phyloP scores from a whole-genome alignment of 1,139 yeast species.

The Diutina sp. region DNA sequence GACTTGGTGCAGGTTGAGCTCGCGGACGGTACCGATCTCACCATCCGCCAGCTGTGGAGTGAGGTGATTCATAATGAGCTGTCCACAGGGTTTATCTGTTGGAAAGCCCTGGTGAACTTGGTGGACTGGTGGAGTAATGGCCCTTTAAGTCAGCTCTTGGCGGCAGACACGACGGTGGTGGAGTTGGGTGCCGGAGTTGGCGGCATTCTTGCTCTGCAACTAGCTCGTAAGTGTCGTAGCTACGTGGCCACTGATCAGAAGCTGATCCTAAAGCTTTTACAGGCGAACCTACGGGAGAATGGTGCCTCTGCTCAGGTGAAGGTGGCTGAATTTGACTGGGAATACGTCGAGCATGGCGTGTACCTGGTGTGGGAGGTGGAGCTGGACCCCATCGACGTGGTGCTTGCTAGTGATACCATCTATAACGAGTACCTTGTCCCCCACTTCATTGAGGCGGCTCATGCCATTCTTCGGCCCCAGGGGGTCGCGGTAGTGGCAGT shows the following conservation, averaged over 20 bases:
- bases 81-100: constrained; percentile 57
- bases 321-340: constrained; percentile 57
- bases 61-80: constrained; percentile 21
- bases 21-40: constrained; percentile 16
- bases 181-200: constrained; percentile 63
- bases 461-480: constrained; percentile 15
- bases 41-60: constrained; percentile 29
- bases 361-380: constrained; percentile 9
- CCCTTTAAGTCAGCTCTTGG: constrained; percentile 11
- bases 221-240: constrained; percentile 22
- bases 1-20: constrained; percentile 20
- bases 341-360: constrained; percentile 24
- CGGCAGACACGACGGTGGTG: constrained; percentile 18
- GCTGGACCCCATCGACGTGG: constrained; percentile 22
- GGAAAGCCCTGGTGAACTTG: constrained; percentile 42
- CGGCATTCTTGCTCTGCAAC: constrained; percentile 36
- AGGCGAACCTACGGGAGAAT: constrained; percentile 32
- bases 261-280: constrained; percentile 39
- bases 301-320: constrained; percentile 9
- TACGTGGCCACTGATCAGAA: constrained; percentile 55
- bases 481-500: constrained; percentile 35
- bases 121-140: constrained; percentile 33
- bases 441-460: constrained; percentile 33
- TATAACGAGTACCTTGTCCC: constrained; percentile 54
- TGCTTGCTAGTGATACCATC: constrained; percentile 59